Base-by-base conservation (phyloP, 2,329 filamentous ascomycete species). In the Talaromyces sp. region DNA sequence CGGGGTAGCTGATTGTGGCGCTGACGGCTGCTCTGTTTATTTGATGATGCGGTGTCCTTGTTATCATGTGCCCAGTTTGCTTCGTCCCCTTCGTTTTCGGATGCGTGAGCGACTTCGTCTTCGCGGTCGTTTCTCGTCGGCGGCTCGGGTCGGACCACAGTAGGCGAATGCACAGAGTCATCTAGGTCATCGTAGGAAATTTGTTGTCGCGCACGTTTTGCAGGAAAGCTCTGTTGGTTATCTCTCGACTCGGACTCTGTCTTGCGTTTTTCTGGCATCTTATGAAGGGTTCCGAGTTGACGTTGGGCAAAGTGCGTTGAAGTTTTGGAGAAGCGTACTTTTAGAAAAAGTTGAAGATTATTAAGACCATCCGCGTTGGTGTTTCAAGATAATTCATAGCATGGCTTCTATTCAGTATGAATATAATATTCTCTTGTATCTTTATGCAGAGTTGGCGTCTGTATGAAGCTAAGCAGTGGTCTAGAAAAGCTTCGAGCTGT, bases 181-280 rank as follows among this genome's bases (percentile, higher is more conserved):
- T 55, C 45, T 25, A 59, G 19, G 31, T 59, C 57, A 39, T 54
- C 57, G 22, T 59, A 59, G 5, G 59, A 58, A 17, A 58, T 8
- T 72, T 2, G 66, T 62, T 68, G 33, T 25, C 73, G 71, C 28
- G 65, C 53, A 13, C 71, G 67, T 59, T 75, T 75, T 2, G 63
- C 46, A 28, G 66, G 62, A 2, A 67, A 64, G 10, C 57, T 11
- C 33, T 52, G 58, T 9, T 61, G 43, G 1, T 55, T 60, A 15
- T 60, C 45, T 28, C 57, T 46, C 15, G 63, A 62, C 43, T 61
- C 60, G 48, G 60, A 58, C 19, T 66, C 56, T 25, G 63, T 57
- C 60, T 71, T 72, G 60, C 72, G 67, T 61, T 74, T 74, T 53
- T 70, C 64, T 13, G 70, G 63, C 70, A 73, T 73, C 45, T 56